These are phyloP conservation scores for Tricholoma saponaceum DNA, from an alignment of 768 basidiomycete species.

Conservation along the genomic window DNA sequence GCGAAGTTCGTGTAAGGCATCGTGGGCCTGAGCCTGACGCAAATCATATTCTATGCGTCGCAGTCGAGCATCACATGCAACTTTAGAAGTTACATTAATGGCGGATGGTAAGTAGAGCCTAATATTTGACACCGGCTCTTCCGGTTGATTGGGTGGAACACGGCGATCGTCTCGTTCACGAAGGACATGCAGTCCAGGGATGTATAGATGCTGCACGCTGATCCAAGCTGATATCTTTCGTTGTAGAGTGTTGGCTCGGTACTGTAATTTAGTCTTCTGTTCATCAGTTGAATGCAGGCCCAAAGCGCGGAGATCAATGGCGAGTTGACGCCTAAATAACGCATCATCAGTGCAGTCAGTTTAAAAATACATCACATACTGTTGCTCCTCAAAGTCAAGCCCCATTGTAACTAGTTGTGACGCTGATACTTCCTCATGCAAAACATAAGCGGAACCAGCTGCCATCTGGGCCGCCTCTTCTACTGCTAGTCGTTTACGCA, in stretches of 20 bases:
- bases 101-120: not conserved
- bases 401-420: slow-evolving; percentile 2
- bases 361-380: slow-evolving; percentile 4
- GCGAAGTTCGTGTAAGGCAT: slow-evolving; percentile 9
- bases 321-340: not conserved
- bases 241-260: not conserved
- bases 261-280: slow-evolving; percentile 1
- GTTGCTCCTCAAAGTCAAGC: slow-evolving; percentile 12
- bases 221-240: slow-evolving; percentile 1
- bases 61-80: slow-evolving; percentile 1
- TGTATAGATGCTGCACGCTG: slow-evolving; percentile 1
- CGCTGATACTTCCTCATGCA: slow-evolving; percentile 1
- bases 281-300: slow-evolving; percentile 5
- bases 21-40: slow-evolving; percentile 9
- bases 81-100: not conserved
- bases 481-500: slow-evolving; percentile 2
- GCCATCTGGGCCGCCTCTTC: slow-evolving; percentile 7
- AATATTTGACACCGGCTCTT: not conserved
- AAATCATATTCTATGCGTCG: slow-evolving; percentile 7
- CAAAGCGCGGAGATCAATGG: not conserved
- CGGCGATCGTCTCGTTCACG: not conserved
- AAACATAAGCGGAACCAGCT: slow-evolving; percentile 1
- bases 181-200: not conserved
- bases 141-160: not conserved
- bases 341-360: not conserved